A percentile compares a stretch with the other conserved stretches of the same genome.
Conservation (phyloP, 148 eudicot genomes). For the Rheum nobile region DNA sequence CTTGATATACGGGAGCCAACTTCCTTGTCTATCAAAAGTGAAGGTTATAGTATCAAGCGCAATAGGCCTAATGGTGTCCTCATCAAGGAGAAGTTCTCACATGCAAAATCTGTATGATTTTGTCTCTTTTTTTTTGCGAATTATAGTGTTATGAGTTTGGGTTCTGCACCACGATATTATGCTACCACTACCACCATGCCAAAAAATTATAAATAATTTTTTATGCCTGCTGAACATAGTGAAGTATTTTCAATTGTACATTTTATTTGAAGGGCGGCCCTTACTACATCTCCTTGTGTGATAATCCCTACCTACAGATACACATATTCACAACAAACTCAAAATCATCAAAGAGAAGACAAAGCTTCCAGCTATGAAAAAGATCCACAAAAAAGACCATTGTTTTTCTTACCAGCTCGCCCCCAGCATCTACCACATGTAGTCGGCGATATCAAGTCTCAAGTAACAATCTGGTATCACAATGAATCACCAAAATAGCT, state of each 20-base stretch:
- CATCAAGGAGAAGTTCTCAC: slow-evolving; percentile 53
- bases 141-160: no score
- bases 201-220: no score
- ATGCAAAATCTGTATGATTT: slow-evolving; percentile 42
- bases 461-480: slow-evolving; percentile 46
- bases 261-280: slow-evolving; percentile 83
- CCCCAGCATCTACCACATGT: slow-evolving; percentile 70
- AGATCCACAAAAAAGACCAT: not conserved
- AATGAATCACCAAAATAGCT: not conserved
- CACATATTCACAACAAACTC: not conserved
- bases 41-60: slow-evolving; percentile 64
- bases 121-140: slow-evolving; percentile 7
- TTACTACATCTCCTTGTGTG: slow-evolving; percentile 81
- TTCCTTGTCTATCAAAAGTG: slow-evolving; percentile 62
- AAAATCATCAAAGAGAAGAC: not conserved
- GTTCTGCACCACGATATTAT: no score
- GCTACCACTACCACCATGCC: no score
- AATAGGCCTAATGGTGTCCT: slow-evolving; percentile 48
- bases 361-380: not conserved
- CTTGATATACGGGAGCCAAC: slow-evolving; percentile 83
- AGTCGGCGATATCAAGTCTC: slow-evolving; percentile 79
- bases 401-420: slow-evolving; percentile 34
- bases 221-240: no score
- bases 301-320: slow-evolving; percentile 70
- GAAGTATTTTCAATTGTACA: slow-evolving; percentile 12